phyloP scores from a whole-genome alignment of 176 grass and related monocot species.

The Rhipidocladum racemiflorum region DNA sequence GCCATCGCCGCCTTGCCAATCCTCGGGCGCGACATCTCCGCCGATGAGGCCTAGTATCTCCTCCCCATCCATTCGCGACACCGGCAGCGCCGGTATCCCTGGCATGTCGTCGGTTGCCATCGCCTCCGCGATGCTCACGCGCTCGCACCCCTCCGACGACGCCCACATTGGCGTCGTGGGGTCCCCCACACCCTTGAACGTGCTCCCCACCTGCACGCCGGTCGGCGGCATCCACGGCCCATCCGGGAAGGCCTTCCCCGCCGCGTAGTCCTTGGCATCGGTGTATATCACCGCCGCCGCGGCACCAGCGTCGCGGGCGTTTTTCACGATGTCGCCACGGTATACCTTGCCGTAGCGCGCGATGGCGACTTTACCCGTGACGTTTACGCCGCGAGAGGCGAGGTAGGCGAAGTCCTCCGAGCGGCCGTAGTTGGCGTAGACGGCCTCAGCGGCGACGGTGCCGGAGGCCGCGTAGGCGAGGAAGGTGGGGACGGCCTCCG shows the following conservation, averaged over 20 bases:
- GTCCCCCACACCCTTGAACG: slow-evolving; percentile 59
- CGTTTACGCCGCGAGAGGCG: slow-evolving; percentile 52
- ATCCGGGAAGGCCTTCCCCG: slow-evolving; percentile 51
- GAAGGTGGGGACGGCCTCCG: slow-evolving; percentile 68
- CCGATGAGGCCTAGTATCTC: slow-evolving; percentile 51
- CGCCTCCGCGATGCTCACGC: slow-evolving; percentile 52
- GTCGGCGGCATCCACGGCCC: slow-evolving; percentile 78
- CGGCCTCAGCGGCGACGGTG: slow-evolving; percentile 54
- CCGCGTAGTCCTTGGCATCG: slow-evolving; percentile 69
- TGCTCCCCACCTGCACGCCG: slow-evolving; percentile 77
- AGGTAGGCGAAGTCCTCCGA: slow-evolving; percentile 65
- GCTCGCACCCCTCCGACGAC: slow-evolving; percentile 65
- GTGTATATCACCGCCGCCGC: slow-evolving; percentile 69
- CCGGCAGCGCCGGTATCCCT: slow-evolving; percentile 68
- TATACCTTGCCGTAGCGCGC: slow-evolving; percentile 74
- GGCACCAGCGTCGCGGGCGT: slow-evolving; percentile 64
- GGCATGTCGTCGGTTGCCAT: slow-evolving; percentile 61
- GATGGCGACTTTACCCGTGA: slow-evolving; percentile 68
- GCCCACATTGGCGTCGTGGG: slow-evolving; percentile 82
- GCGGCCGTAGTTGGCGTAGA: slow-evolving; percentile 89
- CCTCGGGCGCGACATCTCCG: slow-evolving; percentile 58
- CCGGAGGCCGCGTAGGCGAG: slow-evolving; percentile 72
- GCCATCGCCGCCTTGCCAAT: slow-evolving; percentile 77
- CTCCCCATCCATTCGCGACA: slow-evolving; percentile 72
- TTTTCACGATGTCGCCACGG: slow-evolving; percentile 76